Evolutionary conservation across 257 asterid species (phyloP).

Genomic region (Phtheirospermum japonicum): DNA sequence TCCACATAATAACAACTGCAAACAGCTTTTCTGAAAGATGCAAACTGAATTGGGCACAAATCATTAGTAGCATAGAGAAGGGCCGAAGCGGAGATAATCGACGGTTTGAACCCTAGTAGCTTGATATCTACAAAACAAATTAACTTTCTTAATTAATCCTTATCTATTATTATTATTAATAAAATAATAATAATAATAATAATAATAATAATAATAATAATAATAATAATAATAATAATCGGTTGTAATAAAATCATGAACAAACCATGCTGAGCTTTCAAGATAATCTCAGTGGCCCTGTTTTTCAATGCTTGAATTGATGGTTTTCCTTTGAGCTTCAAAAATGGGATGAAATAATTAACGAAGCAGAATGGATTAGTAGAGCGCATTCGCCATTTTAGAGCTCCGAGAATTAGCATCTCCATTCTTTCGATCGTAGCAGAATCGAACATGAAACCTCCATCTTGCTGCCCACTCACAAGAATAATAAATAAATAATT

Average conservation of each 20-base stretch:
- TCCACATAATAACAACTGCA: conserved; percentile 42
- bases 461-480: conserved; percentile 36
- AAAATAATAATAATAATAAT: not conserved
- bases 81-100: conserved; percentile 60
- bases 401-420: conserved; percentile 57
- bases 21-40: conserved; percentile 38
- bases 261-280: conserved; percentile 57
- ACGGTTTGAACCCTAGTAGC: conserved; percentile 59
- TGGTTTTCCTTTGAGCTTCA: conserved; percentile 36
- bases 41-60: conserved; percentile 50
- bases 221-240: too few relatives aligned
- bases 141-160: too few relatives aligned
- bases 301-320: conserved; percentile 44
- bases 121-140: conserved; percentile 38
- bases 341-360: conserved; percentile 44
- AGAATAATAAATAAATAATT: too few relatives aligned
- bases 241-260: not conserved
- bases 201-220: too few relatives aligned
- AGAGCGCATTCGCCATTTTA: conserved; percentile 77
- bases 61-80: conserved; percentile 50
- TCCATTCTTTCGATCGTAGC: conserved; percentile 56
- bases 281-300: conserved; percentile 48
- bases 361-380: conserved; percentile 53
- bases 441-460: conserved; percentile 36
- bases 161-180: too few relatives aligned